A percentile compares a stretch with the other conserved stretches of the same genome.
These are phyloP conservation scores for Candida sakaeoensis DNA, from an alignment of 805 yeast species.

Conservation along the genomic window DNA sequence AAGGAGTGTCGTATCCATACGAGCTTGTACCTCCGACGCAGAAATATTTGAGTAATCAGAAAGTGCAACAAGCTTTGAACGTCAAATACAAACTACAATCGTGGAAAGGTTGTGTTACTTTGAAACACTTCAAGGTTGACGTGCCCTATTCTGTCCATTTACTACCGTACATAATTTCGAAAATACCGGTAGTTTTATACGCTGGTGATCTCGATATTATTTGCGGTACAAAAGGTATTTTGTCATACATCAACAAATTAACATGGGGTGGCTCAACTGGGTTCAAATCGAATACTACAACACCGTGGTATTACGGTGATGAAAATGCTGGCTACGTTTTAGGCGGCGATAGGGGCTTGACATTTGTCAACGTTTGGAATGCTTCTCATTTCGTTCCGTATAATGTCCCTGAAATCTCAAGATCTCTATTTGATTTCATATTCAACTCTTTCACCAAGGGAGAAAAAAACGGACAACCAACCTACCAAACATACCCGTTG, in stretches of 20 bases:
- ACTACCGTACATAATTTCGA: slow-evolving; percentile 58
- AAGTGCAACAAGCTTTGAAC: slow-evolving; percentile 52
- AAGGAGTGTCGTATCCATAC: slow-evolving; percentile 95
- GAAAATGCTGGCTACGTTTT: slow-evolving; percentile 36
- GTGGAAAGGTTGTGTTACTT: slow-evolving; percentile 81
- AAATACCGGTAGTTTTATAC: slow-evolving; percentile 65
- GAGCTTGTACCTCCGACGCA: slow-evolving; percentile 50
- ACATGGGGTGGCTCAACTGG: slow-evolving; percentile 65
- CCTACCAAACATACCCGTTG: slow-evolving; percentile 27
- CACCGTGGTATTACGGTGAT: slow-evolving; percentile 45
- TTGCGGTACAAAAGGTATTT: slow-evolving; percentile 79
- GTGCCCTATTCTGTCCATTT: slow-evolving; percentile 62
- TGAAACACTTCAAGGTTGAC: slow-evolving; percentile 47
- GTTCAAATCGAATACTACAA: slow-evolving; percentile 25
- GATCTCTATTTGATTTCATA: slow-evolving; percentile 65
- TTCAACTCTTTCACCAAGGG: slow-evolving; percentile 25
- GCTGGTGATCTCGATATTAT: slow-evolving; percentile 87
- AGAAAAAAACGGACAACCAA: slow-evolving; percentile 13
- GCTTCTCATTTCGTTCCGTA: slow-evolving; percentile 94
- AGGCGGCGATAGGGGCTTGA: slow-evolving; percentile 59
- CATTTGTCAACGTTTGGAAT: slow-evolving; percentile 68
- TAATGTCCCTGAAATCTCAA: slow-evolving; percentile 66
- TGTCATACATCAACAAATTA: slow-evolving; percentile 57
- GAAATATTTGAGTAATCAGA: slow-evolving; percentile 45
- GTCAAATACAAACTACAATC: slow-evolving; percentile 27